Evolutionary conservation across 768 basidiomycete species (phyloP).

Genomic region (Tulasnella sp.): DNA sequence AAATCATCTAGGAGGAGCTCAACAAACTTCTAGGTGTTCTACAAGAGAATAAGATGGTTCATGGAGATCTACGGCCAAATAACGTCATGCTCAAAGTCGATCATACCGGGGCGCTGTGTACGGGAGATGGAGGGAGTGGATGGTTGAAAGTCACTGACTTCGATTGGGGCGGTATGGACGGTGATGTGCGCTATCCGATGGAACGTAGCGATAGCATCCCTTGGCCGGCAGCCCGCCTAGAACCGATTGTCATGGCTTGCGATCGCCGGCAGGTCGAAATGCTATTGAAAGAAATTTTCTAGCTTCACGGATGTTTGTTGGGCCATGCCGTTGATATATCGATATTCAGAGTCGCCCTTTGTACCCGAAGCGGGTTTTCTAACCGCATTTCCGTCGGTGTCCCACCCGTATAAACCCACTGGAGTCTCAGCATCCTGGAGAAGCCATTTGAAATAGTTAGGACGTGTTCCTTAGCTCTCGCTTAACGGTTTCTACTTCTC

Average conservation of each 20-base stretch:
- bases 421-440: too few species aligned
- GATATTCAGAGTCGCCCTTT: too few species aligned
- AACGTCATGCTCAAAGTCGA: slow-evolving; percentile 2
- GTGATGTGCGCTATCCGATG: slow-evolving; percentile 7
- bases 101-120: neutral
- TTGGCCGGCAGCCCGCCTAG: neutral
- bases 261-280: neutral
- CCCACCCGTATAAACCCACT: too few species aligned
- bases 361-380: too few species aligned
- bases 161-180: neutral
- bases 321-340: too few species aligned
- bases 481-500: too few species aligned
- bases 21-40: neutral
- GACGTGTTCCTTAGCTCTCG: too few species aligned
- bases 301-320: too few species aligned
- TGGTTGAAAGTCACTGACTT: slow-evolving; percentile 5
- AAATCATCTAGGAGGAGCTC: neutral
- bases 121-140: neutral
- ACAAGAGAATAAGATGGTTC: neutral
- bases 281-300: neutral
- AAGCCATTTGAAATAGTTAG: too few species aligned
- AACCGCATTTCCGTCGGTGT: too few species aligned
- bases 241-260: neutral
- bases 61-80: slow-evolving; percentile 3
- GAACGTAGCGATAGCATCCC: neutral